Evolutionary conservation across 192 early-diverging fungal species (phyloP), one percentile per base, ranked within the genome.

Genomic region (Linderina pennispora): DNA sequence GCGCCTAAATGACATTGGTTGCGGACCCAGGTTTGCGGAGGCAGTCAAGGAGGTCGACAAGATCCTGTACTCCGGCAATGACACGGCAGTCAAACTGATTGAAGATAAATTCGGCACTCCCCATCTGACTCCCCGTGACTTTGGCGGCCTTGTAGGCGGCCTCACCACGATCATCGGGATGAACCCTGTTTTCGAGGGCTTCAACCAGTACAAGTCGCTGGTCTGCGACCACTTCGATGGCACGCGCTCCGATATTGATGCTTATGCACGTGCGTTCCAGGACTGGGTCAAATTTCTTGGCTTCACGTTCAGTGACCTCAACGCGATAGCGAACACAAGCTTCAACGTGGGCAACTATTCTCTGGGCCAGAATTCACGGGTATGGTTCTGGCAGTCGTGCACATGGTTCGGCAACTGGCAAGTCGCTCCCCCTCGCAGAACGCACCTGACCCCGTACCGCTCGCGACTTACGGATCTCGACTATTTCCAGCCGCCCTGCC

Each of bases 361-460:
- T 1, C 43, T 62, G 23, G 58, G 53, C 5, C 65, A 69, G 49
- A 15, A 21, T 0, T 45, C 65, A 35, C 62, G 43, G 33, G 45
- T 62, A 41, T 78, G 75, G 74, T 66, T 63, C 23, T 86, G 75
- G 40, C 83, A 82, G 35, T 62, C 52, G 13, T 86, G 83, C 38
- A 80, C 68, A 40, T 79, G 83, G 61, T 76, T 78, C 21, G 83
- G 78, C 0, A 82, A 81, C 57, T 77, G 76, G 40, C 79, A 78
- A 49, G 49, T 52, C 15, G 58, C 62, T 22, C 40, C 60, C 2
- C 51, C 62, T 0, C 49, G 33, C 14, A 35, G 33, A 28, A 52
- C 63, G 1, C 48, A 57, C 13, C 40, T 64, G 23, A 43, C 58
- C 34, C 36, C 41, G 9, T 71, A 69, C 40, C 58, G 48, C 36